Evolutionary conservation across 805 yeast genomes (phyloP).

Genomic region (Spathaspora gorwiae): DNA sequence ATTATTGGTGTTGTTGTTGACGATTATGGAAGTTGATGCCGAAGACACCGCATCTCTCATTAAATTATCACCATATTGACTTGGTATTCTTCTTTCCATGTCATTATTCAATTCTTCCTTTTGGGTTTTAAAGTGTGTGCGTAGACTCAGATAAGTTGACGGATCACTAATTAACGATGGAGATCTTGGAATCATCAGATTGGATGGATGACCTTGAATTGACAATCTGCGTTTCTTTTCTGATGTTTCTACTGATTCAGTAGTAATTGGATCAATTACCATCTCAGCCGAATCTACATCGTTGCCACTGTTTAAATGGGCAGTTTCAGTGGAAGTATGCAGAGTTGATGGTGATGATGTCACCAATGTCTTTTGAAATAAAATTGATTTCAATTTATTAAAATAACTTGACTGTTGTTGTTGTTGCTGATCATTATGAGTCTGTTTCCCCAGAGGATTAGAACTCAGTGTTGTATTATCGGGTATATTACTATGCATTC

Average conservation of each 20-base stretch:
- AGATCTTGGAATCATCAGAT: constrained; percentile 22
- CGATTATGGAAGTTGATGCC: background rate
- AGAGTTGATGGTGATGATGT: too few species aligned
- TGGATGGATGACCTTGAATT: constrained; percentile 13
- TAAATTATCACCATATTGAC: background rate
- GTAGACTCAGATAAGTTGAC: constrained; percentile 18
- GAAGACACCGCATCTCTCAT: background rate
- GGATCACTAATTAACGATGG: constrained; percentile 12
- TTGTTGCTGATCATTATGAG: too few species aligned
- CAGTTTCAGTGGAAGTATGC: too few species aligned
- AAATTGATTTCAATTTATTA: too few species aligned
- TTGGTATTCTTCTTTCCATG: constrained; percentile 22
- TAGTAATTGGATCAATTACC: too few species aligned
- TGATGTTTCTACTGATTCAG: constrained; percentile 13
- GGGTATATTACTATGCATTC: too few species aligned
- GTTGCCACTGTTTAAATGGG: too few species aligned
- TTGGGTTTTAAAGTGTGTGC: constrained; percentile 12
- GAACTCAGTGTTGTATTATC: too few species aligned
- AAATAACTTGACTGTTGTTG: background rate
- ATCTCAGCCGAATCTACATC: too few species aligned
- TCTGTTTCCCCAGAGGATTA: too few species aligned
- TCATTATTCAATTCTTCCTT: constrained; percentile 20
- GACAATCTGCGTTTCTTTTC: constrained; percentile 26
- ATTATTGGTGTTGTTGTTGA: too few species aligned
- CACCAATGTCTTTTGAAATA: too few species aligned